Evolutionary conservation across 2,329 filamentous ascomycete species (phyloP).

Genomic region (Chaetomium olivaceum): DNA sequence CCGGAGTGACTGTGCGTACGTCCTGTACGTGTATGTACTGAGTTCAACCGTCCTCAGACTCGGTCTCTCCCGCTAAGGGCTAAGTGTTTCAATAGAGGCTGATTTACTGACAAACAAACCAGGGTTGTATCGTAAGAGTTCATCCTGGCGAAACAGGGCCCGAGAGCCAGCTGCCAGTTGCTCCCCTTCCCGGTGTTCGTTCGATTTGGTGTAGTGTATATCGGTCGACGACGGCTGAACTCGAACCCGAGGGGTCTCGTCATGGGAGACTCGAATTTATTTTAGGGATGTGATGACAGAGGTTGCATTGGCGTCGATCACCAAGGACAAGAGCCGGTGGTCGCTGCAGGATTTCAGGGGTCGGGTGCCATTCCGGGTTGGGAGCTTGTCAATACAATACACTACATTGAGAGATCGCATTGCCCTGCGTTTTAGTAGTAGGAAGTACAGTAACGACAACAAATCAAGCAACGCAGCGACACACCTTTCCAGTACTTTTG

Average conservation of each 20-base stretch:
- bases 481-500: neutral
- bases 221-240: neutral
- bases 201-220: neutral
- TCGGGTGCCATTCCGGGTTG: neutral
- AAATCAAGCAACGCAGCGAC: neutral
- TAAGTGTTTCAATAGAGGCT: constrained; percentile 23
- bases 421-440: too few relatives aligned
- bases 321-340: neutral
- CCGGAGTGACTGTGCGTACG: neutral
- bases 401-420: neutral
- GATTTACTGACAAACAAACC: neutral
- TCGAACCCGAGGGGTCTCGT: neutral
- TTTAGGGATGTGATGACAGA: neutral
- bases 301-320: constrained; percentile 7
- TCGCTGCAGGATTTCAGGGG: neutral
- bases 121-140: neutral
- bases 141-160: neutral
- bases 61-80: neutral
- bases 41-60: constrained; percentile 1
- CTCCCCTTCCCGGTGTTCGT: neutral
- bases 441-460: neutral
- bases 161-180: neutral
- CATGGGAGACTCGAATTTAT: neutral
- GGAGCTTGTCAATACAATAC: neutral
- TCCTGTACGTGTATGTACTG: neutral